Evolutionary conservation across 768 basidiomycete species (phyloP).

Genomic region (Chalciporus chontae): DNA sequence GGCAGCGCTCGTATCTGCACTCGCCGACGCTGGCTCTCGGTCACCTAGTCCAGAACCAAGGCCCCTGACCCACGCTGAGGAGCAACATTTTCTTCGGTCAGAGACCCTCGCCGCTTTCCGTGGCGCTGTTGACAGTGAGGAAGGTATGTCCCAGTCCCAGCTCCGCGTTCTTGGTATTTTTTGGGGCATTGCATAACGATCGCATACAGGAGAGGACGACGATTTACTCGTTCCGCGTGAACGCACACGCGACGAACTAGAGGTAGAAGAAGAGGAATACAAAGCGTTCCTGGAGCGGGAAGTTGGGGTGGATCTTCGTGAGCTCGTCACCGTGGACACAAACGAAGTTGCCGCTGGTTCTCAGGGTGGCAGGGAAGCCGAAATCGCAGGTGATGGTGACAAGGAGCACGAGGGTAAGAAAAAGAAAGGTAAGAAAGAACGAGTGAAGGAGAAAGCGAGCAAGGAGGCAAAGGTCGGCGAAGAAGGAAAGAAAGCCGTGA

Average conservation of each 20-base stretch:
- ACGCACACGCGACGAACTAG: constrained; percentile 73
- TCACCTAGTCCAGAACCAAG: constrained; percentile 55
- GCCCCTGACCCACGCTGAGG: constrained; percentile 68
- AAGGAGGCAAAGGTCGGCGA: constrained; percentile 19
- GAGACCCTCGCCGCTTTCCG: constrained; percentile 90
- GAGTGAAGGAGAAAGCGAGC: constrained; percentile 30
- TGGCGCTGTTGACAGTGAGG: constrained; percentile 24
- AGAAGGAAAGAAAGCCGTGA: constrained; percentile 21
- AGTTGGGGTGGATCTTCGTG: constrained; percentile 71
- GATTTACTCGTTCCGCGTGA: constrained; percentile 72
- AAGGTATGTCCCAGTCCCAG: constrained; percentile 10
- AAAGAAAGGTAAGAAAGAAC: constrained; percentile 32
- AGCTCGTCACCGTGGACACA: constrained; percentile 57
- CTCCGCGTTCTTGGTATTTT: too few species aligned
- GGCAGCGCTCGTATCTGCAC: constrained; percentile 60
- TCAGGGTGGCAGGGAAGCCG: constrained; percentile 29
- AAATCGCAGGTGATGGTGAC: constrained; percentile 25
- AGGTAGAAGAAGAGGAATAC: constrained; percentile 84
- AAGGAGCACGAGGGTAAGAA: constrained; percentile 30
- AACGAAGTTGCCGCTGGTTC: constrained; percentile 11
- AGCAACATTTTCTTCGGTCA: constrained; percentile 67
- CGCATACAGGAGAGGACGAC: constrained; percentile 48
- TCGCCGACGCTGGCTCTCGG: constrained; percentile 46
- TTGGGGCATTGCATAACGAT: background rate
- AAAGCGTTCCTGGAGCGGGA: constrained; percentile 74